These are phyloP conservation scores for Dictyostelium firmibasis DNA, from an alignment of 78 protist species.

Conservation along the genomic window DNA sequence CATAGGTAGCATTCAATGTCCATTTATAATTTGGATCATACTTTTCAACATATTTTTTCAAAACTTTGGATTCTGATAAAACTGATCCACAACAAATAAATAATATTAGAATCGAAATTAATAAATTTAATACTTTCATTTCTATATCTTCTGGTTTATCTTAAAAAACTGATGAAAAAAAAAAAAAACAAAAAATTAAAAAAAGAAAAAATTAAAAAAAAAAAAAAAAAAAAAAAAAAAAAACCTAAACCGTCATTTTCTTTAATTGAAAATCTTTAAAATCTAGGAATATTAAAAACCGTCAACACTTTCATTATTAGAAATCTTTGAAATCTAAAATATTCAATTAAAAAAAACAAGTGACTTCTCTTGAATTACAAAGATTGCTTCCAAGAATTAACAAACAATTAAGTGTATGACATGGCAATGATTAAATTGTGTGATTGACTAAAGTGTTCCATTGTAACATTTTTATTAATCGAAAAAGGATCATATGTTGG, in stretches of 20 bases:
- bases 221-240: background rate
- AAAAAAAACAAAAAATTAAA: background rate
- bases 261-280: background rate
- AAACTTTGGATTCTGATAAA: background rate
- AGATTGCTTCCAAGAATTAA: no score
- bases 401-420: no score
- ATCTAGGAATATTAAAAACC: no score
- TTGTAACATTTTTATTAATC: no score
- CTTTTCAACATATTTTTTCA: background rate
- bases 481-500: no score
- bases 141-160: background rate
- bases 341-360: background rate
- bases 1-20: background rate
- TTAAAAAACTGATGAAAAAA: background rate
- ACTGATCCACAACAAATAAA: background rate
- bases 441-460: no score
- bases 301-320: no score
- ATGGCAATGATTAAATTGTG: no score
- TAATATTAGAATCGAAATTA: background rate
- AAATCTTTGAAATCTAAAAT: background rate
- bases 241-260: background rate
- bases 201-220: background rate
- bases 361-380: no score
- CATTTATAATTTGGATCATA: constrained; percentile 11
- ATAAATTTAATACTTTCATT: background rate